Conservation (phyloP, 225 moss, liverwort and hornwort genomes). For the Marchantia paleacea region DNA sequence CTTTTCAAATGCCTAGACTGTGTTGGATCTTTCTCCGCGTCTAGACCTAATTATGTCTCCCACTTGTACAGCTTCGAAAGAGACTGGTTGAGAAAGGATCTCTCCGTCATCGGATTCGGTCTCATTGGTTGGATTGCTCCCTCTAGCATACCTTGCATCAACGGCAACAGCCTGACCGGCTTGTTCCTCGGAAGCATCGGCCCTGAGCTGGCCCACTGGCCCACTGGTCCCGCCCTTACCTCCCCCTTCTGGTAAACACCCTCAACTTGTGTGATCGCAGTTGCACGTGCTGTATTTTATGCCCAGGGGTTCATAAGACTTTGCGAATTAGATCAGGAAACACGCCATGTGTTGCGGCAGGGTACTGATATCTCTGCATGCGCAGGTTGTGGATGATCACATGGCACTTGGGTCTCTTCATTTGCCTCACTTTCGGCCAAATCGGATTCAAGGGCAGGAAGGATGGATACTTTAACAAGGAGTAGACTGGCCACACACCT, state of each 20-base stretch:
- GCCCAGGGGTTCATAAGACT: too few species aligned
- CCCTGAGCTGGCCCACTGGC: conserved; percentile 85
- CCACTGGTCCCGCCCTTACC: conserved; percentile 85
- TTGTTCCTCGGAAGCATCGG: conserved; percentile 85
- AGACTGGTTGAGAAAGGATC: conserved; percentile 86
- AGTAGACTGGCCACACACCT: conserved; percentile 5
- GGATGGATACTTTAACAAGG: conserved; percentile 68
- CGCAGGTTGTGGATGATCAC: conserved; percentile 92
- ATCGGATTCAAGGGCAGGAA: conserved; percentile 95
- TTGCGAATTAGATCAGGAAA: too few species aligned
- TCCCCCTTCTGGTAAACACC: conserved; percentile 92
- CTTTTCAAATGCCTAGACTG: too few species aligned
- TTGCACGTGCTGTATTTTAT: too few species aligned
- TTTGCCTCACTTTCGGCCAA: conserved; percentile 76
- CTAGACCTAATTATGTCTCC: background rate
- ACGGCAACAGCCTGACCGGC: conserved; percentile 85
- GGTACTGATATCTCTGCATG: background rate
- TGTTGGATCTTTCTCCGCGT: too few species aligned
- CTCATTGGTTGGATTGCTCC: conserved; percentile 97
- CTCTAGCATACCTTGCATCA: conserved; percentile 81
- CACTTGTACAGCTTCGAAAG: conserved; percentile 51
- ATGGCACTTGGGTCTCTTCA: conserved; percentile 87
- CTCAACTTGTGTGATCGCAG: background rate
- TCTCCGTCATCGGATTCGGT: conserved; percentile 82
- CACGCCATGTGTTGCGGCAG: background rate